These are phyloP conservation scores for Cyclotella baltica DNA, from an alignment of 108 stramenopile genomes.

Conservation along the genomic window DNA sequence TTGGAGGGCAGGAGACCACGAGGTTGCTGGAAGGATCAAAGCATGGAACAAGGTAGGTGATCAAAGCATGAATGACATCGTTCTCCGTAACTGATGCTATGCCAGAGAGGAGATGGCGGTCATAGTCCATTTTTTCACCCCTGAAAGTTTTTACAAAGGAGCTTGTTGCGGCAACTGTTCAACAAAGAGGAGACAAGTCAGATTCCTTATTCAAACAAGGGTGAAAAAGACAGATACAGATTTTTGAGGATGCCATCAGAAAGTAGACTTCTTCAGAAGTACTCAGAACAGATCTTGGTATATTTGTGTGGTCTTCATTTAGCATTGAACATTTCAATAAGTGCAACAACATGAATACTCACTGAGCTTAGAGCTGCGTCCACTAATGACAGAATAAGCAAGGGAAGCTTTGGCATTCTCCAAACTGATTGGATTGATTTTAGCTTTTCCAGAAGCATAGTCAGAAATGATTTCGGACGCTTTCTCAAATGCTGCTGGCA, in stretches of 20 bases:
- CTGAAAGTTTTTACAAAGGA: slow-evolving; percentile 47
- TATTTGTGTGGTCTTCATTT: slow-evolving; percentile 33
- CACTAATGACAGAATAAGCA: slow-evolving; percentile 51
- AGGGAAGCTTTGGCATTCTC: slow-evolving; percentile 56
- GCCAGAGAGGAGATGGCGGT: no score
- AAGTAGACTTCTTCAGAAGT: slow-evolving; percentile 20
- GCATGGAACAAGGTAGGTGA: no score
- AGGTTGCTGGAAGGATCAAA: slow-evolving; percentile 51
- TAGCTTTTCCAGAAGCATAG: slow-evolving; percentile 41
- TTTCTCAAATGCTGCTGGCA: slow-evolving; percentile 48
- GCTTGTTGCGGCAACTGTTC: slow-evolving; percentile 34
- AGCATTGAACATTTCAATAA: slow-evolving; percentile 9
- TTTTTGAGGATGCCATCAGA: slow-evolving; percentile 26
- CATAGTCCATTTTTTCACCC: slow-evolving; percentile 50
- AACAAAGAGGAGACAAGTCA: not conserved
- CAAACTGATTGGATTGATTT: slow-evolving; percentile 35
- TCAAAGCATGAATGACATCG: no score
- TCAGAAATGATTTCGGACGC: slow-evolving; percentile 48
- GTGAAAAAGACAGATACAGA: not conserved
- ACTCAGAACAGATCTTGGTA: slow-evolving; percentile 51
- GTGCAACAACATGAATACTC: slow-evolving; percentile 19
- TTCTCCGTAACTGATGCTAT: no score
- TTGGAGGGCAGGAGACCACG: slow-evolving; percentile 44
- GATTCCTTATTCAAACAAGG: not conserved
- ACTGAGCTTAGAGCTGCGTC: slow-evolving; percentile 49